These are phyloP conservation scores for Nyctanthes arbortristis DNA, from an alignment of 257 asterid genomes.

Conservation along the genomic window DNA sequence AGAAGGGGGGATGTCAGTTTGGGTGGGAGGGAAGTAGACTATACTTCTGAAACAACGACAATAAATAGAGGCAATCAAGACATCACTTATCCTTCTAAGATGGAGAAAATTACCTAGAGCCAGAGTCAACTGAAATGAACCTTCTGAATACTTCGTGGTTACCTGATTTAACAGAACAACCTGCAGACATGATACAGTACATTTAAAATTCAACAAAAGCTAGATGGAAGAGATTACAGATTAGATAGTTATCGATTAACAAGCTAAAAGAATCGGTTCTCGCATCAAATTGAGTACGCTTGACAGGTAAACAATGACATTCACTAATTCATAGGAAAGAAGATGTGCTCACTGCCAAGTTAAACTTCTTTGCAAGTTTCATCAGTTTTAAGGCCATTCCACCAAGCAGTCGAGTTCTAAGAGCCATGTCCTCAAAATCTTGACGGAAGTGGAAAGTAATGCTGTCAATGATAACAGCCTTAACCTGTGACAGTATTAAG, in stretches of 20 bases:
- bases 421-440: conserved; percentile 95
- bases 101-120: conserved; percentile 72
- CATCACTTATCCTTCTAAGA: background rate
- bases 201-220: conserved; percentile 5
- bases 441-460: conserved; percentile 95
- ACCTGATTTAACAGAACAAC: conserved; percentile 86
- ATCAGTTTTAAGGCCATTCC: conserved; percentile 84
- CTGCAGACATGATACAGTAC: conserved; percentile 45
- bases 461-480: conserved; percentile 82
- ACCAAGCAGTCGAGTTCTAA: conserved; percentile 82
- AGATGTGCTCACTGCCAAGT: conserved; percentile 71
- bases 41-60: background rate
- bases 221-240: background rate
- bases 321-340: conserved; percentile 9
- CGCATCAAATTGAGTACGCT: background rate
- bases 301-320: background rate
- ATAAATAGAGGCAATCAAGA: background rate
- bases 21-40: background rate
- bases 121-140: conserved; percentile 83
- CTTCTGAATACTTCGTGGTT: conserved; percentile 73
- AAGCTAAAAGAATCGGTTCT: background rate
- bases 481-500: conserved; percentile 55
- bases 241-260: background rate
- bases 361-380: conserved; percentile 81
- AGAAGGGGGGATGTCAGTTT: background rate